Base-by-base conservation (phyloP, 352 stramenopile genomes). In the Globisporangium apiculatum region DNA sequence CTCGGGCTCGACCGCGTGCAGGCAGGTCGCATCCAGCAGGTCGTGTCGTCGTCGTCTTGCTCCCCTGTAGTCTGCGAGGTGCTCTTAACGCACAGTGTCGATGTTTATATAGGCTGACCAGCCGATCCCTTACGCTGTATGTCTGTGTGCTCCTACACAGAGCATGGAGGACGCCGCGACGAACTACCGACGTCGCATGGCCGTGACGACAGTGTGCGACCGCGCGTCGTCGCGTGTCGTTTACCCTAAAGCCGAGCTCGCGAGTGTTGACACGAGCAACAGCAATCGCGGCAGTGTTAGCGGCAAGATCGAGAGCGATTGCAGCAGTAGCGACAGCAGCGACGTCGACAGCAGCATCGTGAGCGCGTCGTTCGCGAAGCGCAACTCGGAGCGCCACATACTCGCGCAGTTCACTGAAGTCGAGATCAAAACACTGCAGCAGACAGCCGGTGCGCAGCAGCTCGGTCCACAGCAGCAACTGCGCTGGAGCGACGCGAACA, bases 321-420 rank as follows among this genome's bases (percentile, higher is more conserved):
- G 38, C 38, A 48, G 14, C 42, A 48, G 42, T 12, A 15, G 42
- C 24, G 40, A 31, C 12, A 24, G 55, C 37, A 35, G 43, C 38
- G 50, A 58, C 36, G 5, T 46, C 8, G 51, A 51, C 42, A 55
- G 52, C n/a, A 65, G 24, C 24, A 31, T 61, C 53, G 52, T 63
- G 7, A 65, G 60, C 53, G 61, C 63, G 24, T 58, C 55, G 15
- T 53, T 57, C 31, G 35, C 48, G 11, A 71, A 72, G 36, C 48
- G 67, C 17, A 67, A 42, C 10, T 78, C 70, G 4, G 64, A 46
- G 38, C 70, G 66, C 14, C 70, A 73, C 46, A 17, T 72, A 3
- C 61, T 78, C 2, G 67, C 67, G 12, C 64, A 75, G 55, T 78
- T 78, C 49, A 60, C 59, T 3, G 67, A 71, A 51, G 67, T 73